These are phyloP conservation scores for Corymbia maculata DNA, from an alignment of 345 rosid genomes.

Conservation along the genomic window DNA sequence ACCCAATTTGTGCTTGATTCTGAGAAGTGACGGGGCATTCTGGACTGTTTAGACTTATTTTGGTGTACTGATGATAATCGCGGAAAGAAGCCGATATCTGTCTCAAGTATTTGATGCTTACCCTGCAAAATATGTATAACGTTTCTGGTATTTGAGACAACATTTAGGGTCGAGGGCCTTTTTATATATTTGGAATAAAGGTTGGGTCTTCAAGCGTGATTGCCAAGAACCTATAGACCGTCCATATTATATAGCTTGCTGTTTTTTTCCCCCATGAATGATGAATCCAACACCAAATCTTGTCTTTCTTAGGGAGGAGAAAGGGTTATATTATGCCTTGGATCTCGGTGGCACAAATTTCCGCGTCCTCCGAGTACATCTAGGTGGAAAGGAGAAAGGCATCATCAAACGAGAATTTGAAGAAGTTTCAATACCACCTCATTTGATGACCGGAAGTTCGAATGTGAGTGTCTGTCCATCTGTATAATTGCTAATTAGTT, in stretches of 20 bases:
- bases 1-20: not conserved
- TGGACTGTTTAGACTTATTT: not conserved
- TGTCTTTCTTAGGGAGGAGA: slow-evolving; percentile 49
- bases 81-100: not conserved
- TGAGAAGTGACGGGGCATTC: not conserved
- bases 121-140: not conserved
- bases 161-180: not conserved
- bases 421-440: slow-evolving; percentile 84
- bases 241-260: not conserved
- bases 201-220: not conserved
- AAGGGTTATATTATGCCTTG: slow-evolving; percentile 82
- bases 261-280: not conserved
- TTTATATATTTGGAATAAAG: not conserved
- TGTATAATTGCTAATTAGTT: slow-evolving; percentile 19
- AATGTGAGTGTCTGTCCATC: slow-evolving; percentile 60
- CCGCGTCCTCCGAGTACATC: slow-evolving; percentile 76
- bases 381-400: slow-evolving; percentile 59
- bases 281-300: not conserved
- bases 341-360: slow-evolving; percentile 99
- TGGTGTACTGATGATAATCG: not conserved
- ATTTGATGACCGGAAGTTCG: slow-evolving; percentile 70
- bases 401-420: slow-evolving; percentile 65
- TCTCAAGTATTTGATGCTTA: not conserved
- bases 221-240: not conserved
- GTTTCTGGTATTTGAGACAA: not conserved